Percentiles rank a stretch among this genome's conserved stretches.
phyloP scores from a whole-genome alignment of 352 stramenopile genomes.

The Phytophthora colocasiae region DNA sequence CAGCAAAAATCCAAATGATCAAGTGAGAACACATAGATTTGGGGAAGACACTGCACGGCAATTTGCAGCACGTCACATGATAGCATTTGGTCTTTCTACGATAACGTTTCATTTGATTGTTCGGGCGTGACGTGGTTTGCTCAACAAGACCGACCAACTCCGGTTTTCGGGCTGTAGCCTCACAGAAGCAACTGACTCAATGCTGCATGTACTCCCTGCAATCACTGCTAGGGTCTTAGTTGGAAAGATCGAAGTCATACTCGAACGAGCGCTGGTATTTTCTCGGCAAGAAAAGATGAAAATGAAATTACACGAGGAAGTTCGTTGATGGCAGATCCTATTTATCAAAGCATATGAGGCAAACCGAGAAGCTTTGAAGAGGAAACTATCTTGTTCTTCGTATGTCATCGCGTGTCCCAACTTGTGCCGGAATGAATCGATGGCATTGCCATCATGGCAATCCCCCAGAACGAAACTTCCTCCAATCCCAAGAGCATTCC shows the following conservation, averaged over 20 bases:
- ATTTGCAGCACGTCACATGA: not conserved
- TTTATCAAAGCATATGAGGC: conserved; percentile 2
- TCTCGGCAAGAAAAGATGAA: not conserved
- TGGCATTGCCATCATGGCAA: not conserved
- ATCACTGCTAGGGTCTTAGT: too few relatives aligned
- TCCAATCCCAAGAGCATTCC: conserved; percentile 5
- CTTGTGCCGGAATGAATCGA: not conserved
- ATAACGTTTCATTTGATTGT: not conserved
- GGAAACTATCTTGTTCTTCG: not conserved
- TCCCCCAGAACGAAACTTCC: not conserved
- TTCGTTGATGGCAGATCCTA: not conserved
- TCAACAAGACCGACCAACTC: too few relatives aligned
- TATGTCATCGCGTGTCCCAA: not conserved
- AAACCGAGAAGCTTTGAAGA: not conserved
- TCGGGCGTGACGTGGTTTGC: not conserved
- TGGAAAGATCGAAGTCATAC: not conserved
- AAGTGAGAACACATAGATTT: not conserved
- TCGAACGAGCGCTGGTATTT: not conserved
- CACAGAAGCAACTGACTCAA: too few relatives aligned
- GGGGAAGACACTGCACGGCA: not conserved
- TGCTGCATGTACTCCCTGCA: not conserved
- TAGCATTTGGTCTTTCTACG: not conserved
- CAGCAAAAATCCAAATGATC: conserved; percentile 17
- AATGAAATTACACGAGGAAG: not conserved
- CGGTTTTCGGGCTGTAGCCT: too few relatives aligned